phyloP scores from a whole-genome alignment of 495 filamentous ascomycete genomes.

The Pseudomonodictys pantanalensis region DNA sequence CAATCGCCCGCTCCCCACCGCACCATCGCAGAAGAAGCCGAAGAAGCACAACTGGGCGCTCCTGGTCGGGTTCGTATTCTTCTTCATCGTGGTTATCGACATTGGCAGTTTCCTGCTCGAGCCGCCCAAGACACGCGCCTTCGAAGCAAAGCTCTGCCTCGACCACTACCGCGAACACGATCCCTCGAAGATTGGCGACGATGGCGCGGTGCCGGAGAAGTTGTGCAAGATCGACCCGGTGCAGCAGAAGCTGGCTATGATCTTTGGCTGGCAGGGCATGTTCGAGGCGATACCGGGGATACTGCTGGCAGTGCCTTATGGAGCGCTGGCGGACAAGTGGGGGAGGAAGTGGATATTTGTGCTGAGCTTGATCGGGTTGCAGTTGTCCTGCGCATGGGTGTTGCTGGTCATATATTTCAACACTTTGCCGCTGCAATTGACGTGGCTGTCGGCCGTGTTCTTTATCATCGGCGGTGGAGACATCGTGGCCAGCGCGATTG shows the following conservation, averaged over 20 bases:
- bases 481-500: slow-evolving; percentile 20
- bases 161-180: slow-evolving; percentile 28
- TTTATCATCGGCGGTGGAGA: slow-evolving; percentile 21
- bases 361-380: slow-evolving; percentile 16
- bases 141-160: slow-evolving; percentile 29
- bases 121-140: slow-evolving; percentile 26
- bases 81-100: slow-evolving; percentile 25
- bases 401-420: slow-evolving; percentile 27
- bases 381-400: slow-evolving; percentile 19
- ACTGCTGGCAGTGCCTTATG: slow-evolving; percentile 27
- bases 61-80: slow-evolving; percentile 12
- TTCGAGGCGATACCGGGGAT: slow-evolving; percentile 32
- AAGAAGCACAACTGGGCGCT: slow-evolving; percentile 29
- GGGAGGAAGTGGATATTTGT: slow-evolving; percentile 29
- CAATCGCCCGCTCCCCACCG: background rate
- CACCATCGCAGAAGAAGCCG: slow-evolving; percentile 13
- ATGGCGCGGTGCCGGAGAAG: slow-evolving; percentile 22
- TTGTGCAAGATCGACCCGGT: slow-evolving; percentile 28
- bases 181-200: slow-evolving; percentile 20
- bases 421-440: slow-evolving; percentile 25
- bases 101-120: slow-evolving; percentile 23
- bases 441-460: slow-evolving; percentile 29
- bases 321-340: slow-evolving; percentile 24
- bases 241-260: slow-evolving; percentile 26
- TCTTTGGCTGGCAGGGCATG: slow-evolving; percentile 30